Percentiles rank a stretch among this genome's conserved stretches.
phyloP scores from a whole-genome alignment of 805 yeast genomes.

The Nakazawaea ernobii region DNA sequence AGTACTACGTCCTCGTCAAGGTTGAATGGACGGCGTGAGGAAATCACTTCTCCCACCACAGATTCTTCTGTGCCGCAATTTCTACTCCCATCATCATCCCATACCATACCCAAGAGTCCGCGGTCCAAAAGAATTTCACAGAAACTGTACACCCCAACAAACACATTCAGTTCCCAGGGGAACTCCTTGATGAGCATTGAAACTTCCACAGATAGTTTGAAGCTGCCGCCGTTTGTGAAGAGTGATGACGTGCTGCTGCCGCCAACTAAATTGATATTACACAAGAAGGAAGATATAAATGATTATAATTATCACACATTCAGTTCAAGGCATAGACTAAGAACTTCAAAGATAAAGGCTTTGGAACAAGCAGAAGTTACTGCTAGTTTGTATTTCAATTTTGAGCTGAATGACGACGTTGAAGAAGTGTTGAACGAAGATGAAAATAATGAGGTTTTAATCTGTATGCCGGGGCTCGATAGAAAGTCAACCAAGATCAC shows the following conservation, averaged over 20 bases:
- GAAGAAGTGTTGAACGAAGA: constrained; percentile 16
- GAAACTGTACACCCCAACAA: constrained; percentile 5
- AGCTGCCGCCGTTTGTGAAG: not conserved
- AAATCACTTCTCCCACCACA: not conserved
- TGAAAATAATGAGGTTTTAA: constrained; percentile 2
- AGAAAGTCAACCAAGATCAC: not conserved
- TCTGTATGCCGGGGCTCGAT: constrained; percentile 7
- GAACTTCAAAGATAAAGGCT: constrained; percentile 28
- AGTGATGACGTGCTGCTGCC: not conserved
- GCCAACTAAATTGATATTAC: constrained; percentile 3
- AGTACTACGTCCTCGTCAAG: not conserved
- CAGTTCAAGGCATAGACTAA: constrained; percentile 25
- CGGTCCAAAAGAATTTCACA: constrained; percentile 2
- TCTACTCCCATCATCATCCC: not conserved
- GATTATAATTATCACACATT: constrained; percentile 31
- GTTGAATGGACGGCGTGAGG: not conserved
- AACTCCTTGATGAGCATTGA: not conserved
- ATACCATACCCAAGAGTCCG: constrained; percentile 2
- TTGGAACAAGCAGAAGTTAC: constrained; percentile 32
- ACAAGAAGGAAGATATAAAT: constrained; percentile 17
- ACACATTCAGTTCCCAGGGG: not conserved
- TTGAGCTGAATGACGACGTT: constrained; percentile 13
- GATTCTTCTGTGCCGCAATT: not conserved
- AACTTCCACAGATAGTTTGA: not conserved
- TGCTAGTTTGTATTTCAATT: constrained; percentile 21